Evolutionary conservation across 2,329 filamentous ascomycete species (phyloP), one percentile per base, ranked within the genome.

Genomic region (Alternaria tenuissima): DNA sequence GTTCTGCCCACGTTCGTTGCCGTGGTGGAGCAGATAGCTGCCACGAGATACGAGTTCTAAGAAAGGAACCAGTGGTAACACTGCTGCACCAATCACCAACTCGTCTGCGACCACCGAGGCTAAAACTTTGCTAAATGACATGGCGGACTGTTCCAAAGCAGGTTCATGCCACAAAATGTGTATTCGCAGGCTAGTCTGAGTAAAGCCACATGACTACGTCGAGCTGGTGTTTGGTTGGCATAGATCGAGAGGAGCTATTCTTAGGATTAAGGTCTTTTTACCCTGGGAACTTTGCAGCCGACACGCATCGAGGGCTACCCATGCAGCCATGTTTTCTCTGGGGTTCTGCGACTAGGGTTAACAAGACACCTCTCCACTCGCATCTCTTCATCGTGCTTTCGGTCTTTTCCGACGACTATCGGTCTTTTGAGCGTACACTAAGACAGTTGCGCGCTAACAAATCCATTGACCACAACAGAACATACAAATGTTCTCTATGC

Each of bases 221-320:
- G 34, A 62, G 53, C 61, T 69, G 63, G 71, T 63, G 66, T 69
- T 67, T 59, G 66, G 55, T 47, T 57, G 51, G 62, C 39, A 54
- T 26, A 56, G 30, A 55, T 51, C 34, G 16, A 46, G 12, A 18
- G 22, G 20, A n/a, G 54, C 71, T 76, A 76, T 73, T 72, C 67
- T 70, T 76, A 76, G 73, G 67, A 60, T 74, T 73, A 69, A 65
- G 66, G 67, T 74, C 69, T 64, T 66, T 68, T 69, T 71, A 71
- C 69, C 69, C 64, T 70, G 65, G 46, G 61, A 53, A 44, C 52
- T 39, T 61, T 61, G 54, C 54, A 51, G 51, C 60, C 49, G 59
- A 52, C 28, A 51, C 22, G 52, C 57, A 49, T 39, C 56, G 41
- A 44, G 42, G 56, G 36, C 36, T 38, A 42, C 36, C 52, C 22